phyloP scores from a whole-genome alignment of 768 basidiomycete species.

The Trametes cingulata region DNA sequence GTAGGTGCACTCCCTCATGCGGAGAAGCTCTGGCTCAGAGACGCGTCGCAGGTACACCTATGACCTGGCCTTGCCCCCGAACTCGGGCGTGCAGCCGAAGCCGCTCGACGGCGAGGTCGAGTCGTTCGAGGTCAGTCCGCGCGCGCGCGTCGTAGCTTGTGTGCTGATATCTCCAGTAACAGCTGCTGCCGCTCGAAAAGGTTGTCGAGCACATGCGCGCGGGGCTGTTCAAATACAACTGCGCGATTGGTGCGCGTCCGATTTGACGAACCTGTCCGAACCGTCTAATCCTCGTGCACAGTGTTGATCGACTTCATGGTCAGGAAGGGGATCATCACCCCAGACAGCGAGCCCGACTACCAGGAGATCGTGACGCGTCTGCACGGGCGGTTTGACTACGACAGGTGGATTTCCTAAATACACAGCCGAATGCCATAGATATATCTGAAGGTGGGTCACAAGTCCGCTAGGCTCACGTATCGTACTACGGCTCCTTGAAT shows the following conservation, averaged over 20 bases:
- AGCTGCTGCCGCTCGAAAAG: constrained; percentile 69
- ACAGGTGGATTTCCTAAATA: constrained; percentile 28
- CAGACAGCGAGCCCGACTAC: constrained; percentile 85
- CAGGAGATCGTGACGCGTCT: constrained; percentile 73
- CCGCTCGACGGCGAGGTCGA: constrained; percentile 95
- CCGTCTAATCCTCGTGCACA: constrained; percentile 29
- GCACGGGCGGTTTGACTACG: constrained; percentile 71
- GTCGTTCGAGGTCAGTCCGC: constrained; percentile 71
- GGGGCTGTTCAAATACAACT: constrained; percentile 91
- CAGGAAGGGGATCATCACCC: constrained; percentile 80
- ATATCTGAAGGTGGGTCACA: neutral
- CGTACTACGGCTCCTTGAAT: neutral
- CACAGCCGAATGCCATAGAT: constrained; percentile 27
- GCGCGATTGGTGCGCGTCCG: constrained; percentile 65
- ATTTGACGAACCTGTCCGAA: neutral
- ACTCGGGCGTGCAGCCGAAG: constrained; percentile 51
- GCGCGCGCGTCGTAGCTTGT: neutral
- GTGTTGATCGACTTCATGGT: constrained; percentile 90
- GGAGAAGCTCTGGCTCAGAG: neutral
- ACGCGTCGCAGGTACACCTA: constrained; percentile 67
- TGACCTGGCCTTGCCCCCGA: constrained; percentile 70
- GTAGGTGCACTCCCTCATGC: constrained; percentile 41
- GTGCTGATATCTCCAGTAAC: neutral
- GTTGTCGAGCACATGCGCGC: constrained; percentile 64
- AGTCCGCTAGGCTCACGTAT: neutral